Evolutionary conservation across 2,329 filamentous ascomycete genomes (phyloP), one percentile per base, ranked within the genome.

Genomic region (Calonectria crousiana): DNA sequence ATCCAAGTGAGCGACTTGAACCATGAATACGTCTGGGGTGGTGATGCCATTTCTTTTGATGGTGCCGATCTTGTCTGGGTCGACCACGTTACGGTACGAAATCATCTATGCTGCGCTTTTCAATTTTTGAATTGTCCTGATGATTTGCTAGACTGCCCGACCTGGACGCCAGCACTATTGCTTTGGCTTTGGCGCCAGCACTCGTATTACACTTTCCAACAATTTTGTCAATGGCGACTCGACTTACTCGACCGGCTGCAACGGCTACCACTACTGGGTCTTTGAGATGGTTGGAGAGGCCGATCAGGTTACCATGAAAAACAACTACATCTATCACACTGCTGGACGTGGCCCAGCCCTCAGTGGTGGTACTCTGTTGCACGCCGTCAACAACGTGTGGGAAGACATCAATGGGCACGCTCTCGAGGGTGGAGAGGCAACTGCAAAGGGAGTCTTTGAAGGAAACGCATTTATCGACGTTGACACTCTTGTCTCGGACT

Each of bases 201-300:
- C 83, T 23, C 83, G 83, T 64, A 83, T 88, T 0, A 88, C 87
- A 1, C 82, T 89, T 64, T 87, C 86, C 13, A 88, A 89, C 83
- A 86, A 82, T 77, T 85, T 86, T 47, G 85, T 89, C 73, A 83
- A 89, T 68, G 87, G 87, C 8, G 73, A 76, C 2, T 87, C 87
- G 0, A 80, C 77, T 30, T 87, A 84, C 78, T 88, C 86, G 0
- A 83, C 86, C 13, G 82, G 82, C 32, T 89, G 87, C 75, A 85
- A 89, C 71, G 81, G 81, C 30, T 82, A 89, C 56, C 86, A 88
- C 77, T 89, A 89, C 82, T 89, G 87, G 87, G 71, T 69, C 0
- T 68, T 77, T 23, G 75, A 77, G 53, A 72, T 77, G 72, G 75
- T 77, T 6, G 74, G 75, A 3, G 8, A 76, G 10, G 74, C 58